A percentile compares a stretch with the other conserved stretches of the same genome.
phyloP scores from a whole-genome alignment of 805 yeast genomes.

The Candida peoriensis region DNA sequence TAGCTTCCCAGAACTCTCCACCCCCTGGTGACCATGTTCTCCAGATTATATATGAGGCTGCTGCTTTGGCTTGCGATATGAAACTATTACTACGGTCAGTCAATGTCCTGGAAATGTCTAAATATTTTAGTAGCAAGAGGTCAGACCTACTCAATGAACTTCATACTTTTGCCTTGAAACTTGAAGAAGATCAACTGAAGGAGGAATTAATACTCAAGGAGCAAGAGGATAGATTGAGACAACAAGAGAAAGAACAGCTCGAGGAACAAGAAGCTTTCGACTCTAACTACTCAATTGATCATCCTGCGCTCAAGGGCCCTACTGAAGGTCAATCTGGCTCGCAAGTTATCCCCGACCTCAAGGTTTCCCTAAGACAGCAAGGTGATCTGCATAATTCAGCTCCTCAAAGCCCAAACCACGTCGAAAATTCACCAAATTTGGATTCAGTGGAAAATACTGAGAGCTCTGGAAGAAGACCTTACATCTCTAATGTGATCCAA shows the following conservation, averaged over 20 bases:
- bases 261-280: too few species aligned
- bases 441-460: too few species aligned
- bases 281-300: too few species aligned
- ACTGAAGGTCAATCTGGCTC: too few species aligned
- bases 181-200: conserved; percentile 3
- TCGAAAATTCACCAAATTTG: too few species aligned
- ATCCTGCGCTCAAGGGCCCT: too few species aligned
- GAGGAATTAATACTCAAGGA: neutral
- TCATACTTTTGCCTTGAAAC: conserved; percentile 5
- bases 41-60: conserved; percentile 56
- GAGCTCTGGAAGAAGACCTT: too few species aligned
- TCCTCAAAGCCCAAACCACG: too few species aligned
- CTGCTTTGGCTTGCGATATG: conserved; percentile 58
- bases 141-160: conserved; percentile 14
- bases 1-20: conserved; percentile 51
- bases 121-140: conserved; percentile 30
- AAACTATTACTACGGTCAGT: conserved; percentile 54
- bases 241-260: conserved; percentile 1
- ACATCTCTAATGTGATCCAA: too few species aligned
- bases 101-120: conserved; percentile 48
- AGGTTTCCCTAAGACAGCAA: too few species aligned
- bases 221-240: neutral
- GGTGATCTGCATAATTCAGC: too few species aligned
- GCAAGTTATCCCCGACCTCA: too few species aligned
- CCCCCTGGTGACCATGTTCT: conserved; percentile 52